Evolutionary conservation across 2,329 filamentous ascomycete genomes (phyloP), one percentile per base, ranked within the genome.

Genomic region (Trichoderma aggressivum): DNA sequence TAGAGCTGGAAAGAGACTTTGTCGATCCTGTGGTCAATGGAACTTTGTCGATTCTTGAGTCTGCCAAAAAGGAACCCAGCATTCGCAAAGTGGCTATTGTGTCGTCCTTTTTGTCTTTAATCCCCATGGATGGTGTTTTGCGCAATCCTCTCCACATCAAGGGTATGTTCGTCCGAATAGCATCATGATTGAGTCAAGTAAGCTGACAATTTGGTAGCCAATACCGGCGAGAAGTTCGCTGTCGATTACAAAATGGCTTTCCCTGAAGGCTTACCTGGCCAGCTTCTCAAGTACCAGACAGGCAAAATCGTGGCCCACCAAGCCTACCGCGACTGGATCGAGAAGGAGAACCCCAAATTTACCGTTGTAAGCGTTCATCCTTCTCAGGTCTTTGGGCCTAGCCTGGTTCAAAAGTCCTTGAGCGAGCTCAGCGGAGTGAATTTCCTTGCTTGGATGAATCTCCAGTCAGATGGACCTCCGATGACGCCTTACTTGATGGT

Each of bases 361-460:
- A 24, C 55, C 0, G 56, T 72, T 16, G 34, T 69, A 5, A 73
- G 69, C 26, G 60, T 74, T 21, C 73, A 74, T 56, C 71, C 73
- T 11, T 50, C 70, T 2, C 73, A 73, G 58, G 72, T 74, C 0
- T 61, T 74, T 55, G 73, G 73, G 5, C 65, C 65, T 7, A 73
- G 72, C n/a, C 47, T 74, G 18, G 71, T 64, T 12, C 73, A 74
- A 32, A 72, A 21, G 14, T 43, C 55, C 5, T 53, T 55, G 18
- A 39, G 58, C 10, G 67, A 85, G 3, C 64, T 67, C 8, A 67
- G 64, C 6, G 64, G 64, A 47, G 64, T 67, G 5, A 83, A 67
- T 21, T 59, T 47, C 34, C 53, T 59, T 10, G 34, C 34, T 53
- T 67, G 64, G 64, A 58, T 43, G 53, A 67, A 53, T 58, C 55